These are phyloP conservation scores for Colletotrichum limetticola DNA, from an alignment of 2,329 filamentous ascomycete species.

Conservation along the genomic window DNA sequence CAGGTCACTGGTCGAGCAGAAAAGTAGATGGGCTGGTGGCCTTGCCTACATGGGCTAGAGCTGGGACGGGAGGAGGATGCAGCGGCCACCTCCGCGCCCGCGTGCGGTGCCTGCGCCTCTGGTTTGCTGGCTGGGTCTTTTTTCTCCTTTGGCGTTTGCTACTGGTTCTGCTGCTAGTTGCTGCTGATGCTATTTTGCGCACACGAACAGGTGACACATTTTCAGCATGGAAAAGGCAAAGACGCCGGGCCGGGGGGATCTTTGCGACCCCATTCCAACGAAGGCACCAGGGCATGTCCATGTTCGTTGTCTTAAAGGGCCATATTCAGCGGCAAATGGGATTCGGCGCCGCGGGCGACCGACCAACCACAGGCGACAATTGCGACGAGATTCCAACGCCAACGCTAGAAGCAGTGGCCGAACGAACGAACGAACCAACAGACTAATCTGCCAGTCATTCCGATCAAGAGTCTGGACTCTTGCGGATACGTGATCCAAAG, in stretches of 20 bases:
- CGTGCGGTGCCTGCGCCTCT: background rate
- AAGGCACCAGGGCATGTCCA: background rate
- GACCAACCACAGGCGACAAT: background rate
- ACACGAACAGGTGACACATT: background rate
- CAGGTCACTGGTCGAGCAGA: background rate
- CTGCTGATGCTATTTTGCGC: background rate
- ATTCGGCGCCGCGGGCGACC: background rate
- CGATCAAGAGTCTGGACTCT: background rate
- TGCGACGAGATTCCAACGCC: background rate
- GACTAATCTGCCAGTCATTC: background rate
- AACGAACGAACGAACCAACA: background rate
- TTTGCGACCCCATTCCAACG: background rate
- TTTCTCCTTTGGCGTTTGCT: background rate
- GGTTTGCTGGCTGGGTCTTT: background rate
- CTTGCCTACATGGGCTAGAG: slow-evolving; percentile 2
- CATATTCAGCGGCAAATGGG: background rate
- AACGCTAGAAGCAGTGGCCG: background rate
- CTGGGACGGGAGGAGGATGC: background rate
- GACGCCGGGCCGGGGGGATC: background rate
- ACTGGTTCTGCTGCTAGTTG: background rate
- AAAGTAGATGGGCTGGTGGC: background rate
- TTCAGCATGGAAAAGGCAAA: background rate
- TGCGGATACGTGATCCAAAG: background rate
- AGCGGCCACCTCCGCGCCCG: background rate
- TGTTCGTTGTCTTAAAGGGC: background rate